Conservation (phyloP, 495 filamentous ascomycete species). For the Apodospora peruviana region DNA sequence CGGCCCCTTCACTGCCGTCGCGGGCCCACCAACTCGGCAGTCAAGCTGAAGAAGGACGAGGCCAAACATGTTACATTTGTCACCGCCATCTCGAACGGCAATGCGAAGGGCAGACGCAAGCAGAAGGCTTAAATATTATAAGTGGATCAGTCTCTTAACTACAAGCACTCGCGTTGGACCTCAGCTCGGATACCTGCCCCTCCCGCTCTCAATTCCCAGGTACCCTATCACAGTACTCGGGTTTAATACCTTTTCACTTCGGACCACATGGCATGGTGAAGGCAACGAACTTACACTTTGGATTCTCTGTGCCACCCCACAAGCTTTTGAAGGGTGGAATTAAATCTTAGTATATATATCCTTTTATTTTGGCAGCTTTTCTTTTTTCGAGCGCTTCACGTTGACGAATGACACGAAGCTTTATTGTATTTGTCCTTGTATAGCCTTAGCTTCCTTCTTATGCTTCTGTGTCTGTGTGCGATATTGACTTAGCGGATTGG, state of each 20-base stretch:
- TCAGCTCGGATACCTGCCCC: not conserved
- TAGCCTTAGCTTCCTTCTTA: not conserved
- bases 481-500: not conserved
- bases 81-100: constrained; percentile 26
- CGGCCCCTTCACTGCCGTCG: constrained; percentile 33
- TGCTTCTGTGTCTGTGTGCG: no score
- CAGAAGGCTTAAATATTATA: constrained; percentile 12
- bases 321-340: not conserved
- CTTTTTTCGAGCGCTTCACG: no score
- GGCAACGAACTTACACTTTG: not conserved
- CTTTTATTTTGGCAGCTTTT: not conserved
- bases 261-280: no score
- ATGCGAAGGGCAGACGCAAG: constrained; percentile 28
- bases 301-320: not conserved
- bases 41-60: constrained; percentile 40
- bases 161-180: not conserved
- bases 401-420: not conserved
- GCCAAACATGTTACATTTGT: constrained; percentile 43
- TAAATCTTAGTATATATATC: not conserved
- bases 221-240: not conserved
- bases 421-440: not conserved
- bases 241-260: no score
- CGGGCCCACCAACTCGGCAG: constrained; percentile 13
- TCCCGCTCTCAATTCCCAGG: not conserved
- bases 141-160: not conserved